Conservation (phyloP, 768 basidiomycete species). For the Pleurotus giganteus region DNA sequence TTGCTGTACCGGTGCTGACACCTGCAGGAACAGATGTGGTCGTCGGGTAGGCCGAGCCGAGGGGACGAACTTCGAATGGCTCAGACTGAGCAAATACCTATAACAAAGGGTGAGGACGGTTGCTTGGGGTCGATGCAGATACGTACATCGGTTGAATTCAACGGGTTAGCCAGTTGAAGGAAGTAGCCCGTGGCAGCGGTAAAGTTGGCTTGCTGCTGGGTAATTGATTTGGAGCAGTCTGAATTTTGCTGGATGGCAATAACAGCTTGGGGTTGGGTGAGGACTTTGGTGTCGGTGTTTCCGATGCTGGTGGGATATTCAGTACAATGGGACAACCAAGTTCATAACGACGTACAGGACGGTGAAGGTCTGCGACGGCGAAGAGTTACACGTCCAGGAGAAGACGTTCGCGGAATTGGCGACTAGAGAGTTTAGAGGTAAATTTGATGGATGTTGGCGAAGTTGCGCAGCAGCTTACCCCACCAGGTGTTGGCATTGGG, state of each 20-base stretch:
- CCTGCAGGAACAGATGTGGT: conserved; percentile 30
- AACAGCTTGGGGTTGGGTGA: conserved; percentile 40
- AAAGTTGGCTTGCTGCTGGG: conserved; percentile 39
- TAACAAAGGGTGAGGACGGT: neutral
- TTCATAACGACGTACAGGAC: conserved; percentile 42
- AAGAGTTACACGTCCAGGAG: conserved; percentile 52
- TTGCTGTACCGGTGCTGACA: conserved; percentile 20
- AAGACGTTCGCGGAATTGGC: conserved; percentile 55
- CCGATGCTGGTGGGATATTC: conserved; percentile 33
- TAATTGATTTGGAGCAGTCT: conserved; percentile 57
- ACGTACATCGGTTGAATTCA: conserved; percentile 56
- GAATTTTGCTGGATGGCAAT: conserved; percentile 52
- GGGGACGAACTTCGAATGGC: conserved; percentile 59
- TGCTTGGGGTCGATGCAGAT: neutral
- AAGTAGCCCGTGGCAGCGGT: conserved; percentile 46
- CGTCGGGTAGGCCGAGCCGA: conserved; percentile 51
- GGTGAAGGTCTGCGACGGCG: conserved; percentile 40
- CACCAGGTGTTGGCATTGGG: conserved; percentile 55
- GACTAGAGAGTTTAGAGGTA: conserved; percentile 36
- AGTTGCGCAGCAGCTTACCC: conserved; percentile 41
- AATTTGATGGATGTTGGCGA: neutral
- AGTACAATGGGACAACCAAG: neutral
- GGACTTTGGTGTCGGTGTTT: conserved; percentile 40
- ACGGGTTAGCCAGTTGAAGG: conserved; percentile 44
- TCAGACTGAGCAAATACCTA: conserved; percentile 58